Percentiles rank a stretch among this genome's conserved stretches.
Conservation (phyloP, 768 basidiomycete genomes). For the Cystobasidium tubakii region DNA sequence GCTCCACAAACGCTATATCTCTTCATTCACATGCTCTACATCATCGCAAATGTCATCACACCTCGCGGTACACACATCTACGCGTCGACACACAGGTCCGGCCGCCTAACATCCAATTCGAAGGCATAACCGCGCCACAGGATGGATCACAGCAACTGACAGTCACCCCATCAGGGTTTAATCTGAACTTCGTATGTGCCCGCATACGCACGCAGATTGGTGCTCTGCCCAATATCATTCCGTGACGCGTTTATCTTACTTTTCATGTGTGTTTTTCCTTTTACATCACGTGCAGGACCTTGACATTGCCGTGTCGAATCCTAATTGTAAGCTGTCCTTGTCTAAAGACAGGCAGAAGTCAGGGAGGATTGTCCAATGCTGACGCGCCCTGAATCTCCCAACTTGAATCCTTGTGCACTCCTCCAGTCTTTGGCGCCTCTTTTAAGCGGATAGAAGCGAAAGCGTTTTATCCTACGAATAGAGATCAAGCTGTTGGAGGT, state of each 20-base stretch:
- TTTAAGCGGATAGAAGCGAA: constrained; percentile 43
- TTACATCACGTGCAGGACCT: background rate
- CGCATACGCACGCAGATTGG: background rate
- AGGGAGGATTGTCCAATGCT: no score
- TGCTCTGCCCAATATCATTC: background rate
- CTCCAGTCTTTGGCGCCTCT: constrained; percentile 46
- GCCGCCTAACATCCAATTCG: constrained; percentile 45
- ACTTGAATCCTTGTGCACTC: no score
- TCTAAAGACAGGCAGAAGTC: no score
- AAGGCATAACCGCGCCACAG: constrained; percentile 42
- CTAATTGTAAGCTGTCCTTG: constrained; percentile 41
- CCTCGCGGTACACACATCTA: no score
- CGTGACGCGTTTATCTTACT: background rate
- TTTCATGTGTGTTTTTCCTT: background rate
- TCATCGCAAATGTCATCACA: no score
- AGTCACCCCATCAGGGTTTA: constrained; percentile 38
- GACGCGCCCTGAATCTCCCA: no score
- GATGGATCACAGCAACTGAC: constrained; percentile 38
- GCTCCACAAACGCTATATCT: background rate
- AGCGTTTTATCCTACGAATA: constrained; percentile 43
- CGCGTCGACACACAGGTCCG: constrained; percentile 39
- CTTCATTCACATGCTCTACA: no score
- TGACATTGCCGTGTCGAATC: constrained; percentile 45
- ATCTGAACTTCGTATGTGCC: constrained; percentile 41
- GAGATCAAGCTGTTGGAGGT: constrained; percentile 39